phyloP scores from a whole-genome alignment of 371 early-diverging fungal genomes.

The Capniomyces stellatus region DNA sequence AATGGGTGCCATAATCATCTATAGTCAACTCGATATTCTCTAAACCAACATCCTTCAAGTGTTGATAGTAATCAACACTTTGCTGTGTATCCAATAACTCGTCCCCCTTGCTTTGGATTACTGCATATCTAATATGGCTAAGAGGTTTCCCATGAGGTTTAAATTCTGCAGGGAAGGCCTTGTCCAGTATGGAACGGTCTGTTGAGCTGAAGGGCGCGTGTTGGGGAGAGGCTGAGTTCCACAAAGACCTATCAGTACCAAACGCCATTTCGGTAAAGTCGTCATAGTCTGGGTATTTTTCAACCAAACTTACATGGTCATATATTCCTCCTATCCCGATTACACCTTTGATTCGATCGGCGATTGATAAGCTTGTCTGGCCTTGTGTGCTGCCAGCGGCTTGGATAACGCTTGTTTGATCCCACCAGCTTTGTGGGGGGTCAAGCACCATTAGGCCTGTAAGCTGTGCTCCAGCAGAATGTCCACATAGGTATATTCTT shows the following conservation, averaged over 20 bases:
- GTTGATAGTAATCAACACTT: background rate
- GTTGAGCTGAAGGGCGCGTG: background rate
- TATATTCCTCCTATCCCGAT: constrained; percentile 1
- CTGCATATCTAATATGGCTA: background rate
- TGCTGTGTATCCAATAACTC: background rate
- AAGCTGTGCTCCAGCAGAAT: constrained; percentile 6
- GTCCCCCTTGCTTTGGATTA: constrained; percentile 1
- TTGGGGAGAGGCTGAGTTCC: background rate
- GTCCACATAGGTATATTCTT: constrained; percentile 3
- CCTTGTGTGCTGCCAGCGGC: background rate
- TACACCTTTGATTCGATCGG: background rate
- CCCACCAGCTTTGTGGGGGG: constrained; percentile 3
- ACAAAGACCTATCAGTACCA: constrained; percentile 1
- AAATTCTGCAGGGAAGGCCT: background rate
- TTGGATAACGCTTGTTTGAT: too few species aligned
- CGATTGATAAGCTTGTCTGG: background rate
- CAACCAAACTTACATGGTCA: background rate
- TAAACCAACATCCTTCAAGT: background rate
- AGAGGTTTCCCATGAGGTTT: background rate
- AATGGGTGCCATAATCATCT: constrained; percentile 2
- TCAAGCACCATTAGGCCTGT: constrained; percentile 2
- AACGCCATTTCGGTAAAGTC: constrained; percentile 3
- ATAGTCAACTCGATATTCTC: background rate
- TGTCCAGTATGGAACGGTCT: too few species aligned
- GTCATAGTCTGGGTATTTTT: background rate